Evolutionary conservation across 257 asterid species (phyloP), one percentile per base, ranked within the genome.

Genomic region (Solanum appendiculatum): DNA sequence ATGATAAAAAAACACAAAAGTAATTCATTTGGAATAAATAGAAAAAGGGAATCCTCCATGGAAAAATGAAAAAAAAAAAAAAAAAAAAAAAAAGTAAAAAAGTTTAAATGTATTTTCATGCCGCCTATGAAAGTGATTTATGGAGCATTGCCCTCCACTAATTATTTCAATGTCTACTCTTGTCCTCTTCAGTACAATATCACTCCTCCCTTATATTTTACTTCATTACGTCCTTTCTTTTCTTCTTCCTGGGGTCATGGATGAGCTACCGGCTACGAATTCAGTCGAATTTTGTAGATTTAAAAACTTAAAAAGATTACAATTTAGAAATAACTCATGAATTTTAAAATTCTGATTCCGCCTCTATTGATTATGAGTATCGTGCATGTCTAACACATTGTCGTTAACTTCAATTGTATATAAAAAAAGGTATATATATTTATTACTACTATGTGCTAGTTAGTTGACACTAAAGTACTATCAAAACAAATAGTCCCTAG

Each of bases 291-390:
- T 14, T 6, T 66, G 2, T 66, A 13, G 9, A 1, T 14, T 66
- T 29, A 0, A 27, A n/a, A n/a, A n/a, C n/a, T n/a, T n/a, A n/a
- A n/a, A n/a, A 66, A 66, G 36, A 1, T 27, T 1, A 13, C 7
- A 31, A 27, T n/a, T 0, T 10, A 63, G 7, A 60, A 63, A 10
- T 9, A 58, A 9, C 1, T 1, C 7, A n/a, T 58, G 8, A 21
- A 23, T 10, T n/a, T 60, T 1, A 54, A 64, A 27, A 25, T 13
- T 21, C 0, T 64, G 2, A 27, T 5, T 12, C 4, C 1, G 12
- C 11, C n/a, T 54, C 9, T 54, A 2, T 48, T 54, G 25, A 20
- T 54, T 4, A 20, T 56, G 66, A 20, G 66, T 18, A 18, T 51
- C 2, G 21, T 58, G n/a, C 25, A 54, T 54, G 11, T 54, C 25